Percentiles rank a stretch among this genome's conserved stretches.
Conservation (phyloP, 2,329 filamentous ascomycete genomes). For the Rhexocercosporidium sp. region DNA sequence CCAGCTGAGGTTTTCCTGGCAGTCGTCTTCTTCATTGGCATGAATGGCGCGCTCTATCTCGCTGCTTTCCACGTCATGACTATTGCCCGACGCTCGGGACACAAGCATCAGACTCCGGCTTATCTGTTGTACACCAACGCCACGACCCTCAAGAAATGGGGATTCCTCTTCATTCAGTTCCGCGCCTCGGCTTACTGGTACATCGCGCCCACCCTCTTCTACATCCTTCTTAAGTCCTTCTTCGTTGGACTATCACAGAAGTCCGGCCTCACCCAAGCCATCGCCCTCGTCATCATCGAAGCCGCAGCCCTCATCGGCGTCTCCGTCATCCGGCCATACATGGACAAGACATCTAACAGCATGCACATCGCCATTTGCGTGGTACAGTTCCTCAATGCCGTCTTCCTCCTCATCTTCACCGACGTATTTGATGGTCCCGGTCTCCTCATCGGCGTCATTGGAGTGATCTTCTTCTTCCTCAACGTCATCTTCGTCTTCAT, state of each 20-base stretch:
- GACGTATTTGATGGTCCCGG: slow-evolving; percentile 83
- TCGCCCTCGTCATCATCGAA: slow-evolving; percentile 85
- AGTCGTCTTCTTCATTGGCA: slow-evolving; percentile 84
- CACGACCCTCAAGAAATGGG: slow-evolving; percentile 95
- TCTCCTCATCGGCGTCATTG: slow-evolving; percentile 85
- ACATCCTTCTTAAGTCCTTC: slow-evolving; percentile 83
- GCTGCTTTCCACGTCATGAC: slow-evolving; percentile 88
- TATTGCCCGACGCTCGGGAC: slow-evolving; percentile 84
- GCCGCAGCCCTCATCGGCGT: slow-evolving; percentile 76
- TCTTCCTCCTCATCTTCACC: slow-evolving; percentile 90
- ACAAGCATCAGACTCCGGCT: slow-evolving; percentile 93
- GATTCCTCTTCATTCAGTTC: slow-evolving; percentile 96
- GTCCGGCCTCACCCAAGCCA: slow-evolving; percentile 73
- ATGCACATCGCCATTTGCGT: slow-evolving; percentile 94
- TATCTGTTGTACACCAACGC: slow-evolving; percentile 97
- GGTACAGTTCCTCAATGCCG: slow-evolving; percentile 87
- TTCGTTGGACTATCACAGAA: slow-evolving; percentile 84
- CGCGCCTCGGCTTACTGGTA: slow-evolving; percentile 96
- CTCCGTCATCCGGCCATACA: slow-evolving; percentile 87
- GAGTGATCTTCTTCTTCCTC: slow-evolving; percentile 85
- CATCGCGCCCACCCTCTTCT: slow-evolving; percentile 78
- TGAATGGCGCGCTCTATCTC: slow-evolving; percentile 80
- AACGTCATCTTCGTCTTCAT: slow-evolving; percentile 86
- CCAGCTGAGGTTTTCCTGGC: slow-evolving; percentile 84
- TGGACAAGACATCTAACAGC: slow-evolving; percentile 97